phyloP scores from a whole-genome alignment of 1,284 basidiomycete species.

The Coriolopsis trogii region DNA sequence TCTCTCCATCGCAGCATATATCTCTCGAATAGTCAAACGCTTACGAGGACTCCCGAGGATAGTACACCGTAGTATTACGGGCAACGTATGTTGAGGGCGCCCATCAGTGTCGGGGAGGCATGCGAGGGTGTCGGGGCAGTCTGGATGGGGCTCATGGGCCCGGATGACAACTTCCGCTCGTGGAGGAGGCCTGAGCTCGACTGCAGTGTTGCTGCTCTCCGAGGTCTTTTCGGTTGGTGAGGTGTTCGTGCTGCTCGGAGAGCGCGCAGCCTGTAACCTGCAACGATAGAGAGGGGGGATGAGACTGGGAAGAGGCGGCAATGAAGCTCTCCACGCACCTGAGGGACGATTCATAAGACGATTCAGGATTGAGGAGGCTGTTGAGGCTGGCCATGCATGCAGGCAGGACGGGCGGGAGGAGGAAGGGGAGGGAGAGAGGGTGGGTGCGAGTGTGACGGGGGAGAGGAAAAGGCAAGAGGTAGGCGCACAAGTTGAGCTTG shows the following conservation, averaged over 20 bases:
- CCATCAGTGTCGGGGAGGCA: conserved; percentile 78
- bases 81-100: conserved; percentile 78
- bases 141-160: conserved; percentile 53
- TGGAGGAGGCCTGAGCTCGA: conserved; percentile 30
- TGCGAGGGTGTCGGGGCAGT: conserved; percentile 74
- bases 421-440: conserved; percentile 16
- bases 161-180: conserved; percentile 23
- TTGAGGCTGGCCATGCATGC: conserved; percentile 40
- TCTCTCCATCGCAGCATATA: conserved; percentile 80
- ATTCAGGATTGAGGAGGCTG: conserved; percentile 40
- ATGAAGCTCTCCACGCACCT: conserved; percentile 28
- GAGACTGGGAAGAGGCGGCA: conserved; percentile 2
- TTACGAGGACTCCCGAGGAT: conserved; percentile 75
- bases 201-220: conserved; percentile 27
- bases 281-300: conserved; percentile 13
- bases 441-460: conserved; percentile 28
- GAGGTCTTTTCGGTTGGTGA: conserved; percentile 22
- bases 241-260: conserved; percentile 24
- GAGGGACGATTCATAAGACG: conserved; percentile 26
- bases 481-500: conserved; percentile 38
- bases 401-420: conserved; percentile 18
- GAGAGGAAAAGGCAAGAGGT: conserved; percentile 35
- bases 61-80: conserved; percentile 78
- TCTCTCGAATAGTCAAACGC: conserved; percentile 79
- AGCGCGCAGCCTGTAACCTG: conserved; percentile 25